A percentile compares a stretch with the other conserved stretches of the same genome.
These are phyloP conservation scores for Lonicera japonica DNA, from an alignment of 129 eudicot genomes.

Conservation along the genomic window DNA sequence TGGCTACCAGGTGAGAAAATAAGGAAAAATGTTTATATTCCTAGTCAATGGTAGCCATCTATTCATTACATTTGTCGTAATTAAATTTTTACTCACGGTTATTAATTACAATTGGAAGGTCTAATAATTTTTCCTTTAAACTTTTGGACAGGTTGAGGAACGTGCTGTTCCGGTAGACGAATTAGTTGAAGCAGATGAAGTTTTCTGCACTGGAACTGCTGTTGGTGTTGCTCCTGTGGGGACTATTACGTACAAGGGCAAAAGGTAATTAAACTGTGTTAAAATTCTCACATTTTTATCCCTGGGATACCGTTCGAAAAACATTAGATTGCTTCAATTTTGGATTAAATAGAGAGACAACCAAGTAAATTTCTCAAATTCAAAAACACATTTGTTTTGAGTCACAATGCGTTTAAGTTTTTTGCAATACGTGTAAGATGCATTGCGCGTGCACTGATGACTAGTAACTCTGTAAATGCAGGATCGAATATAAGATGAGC, in stretches of 20 bases:
- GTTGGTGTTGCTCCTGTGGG: constrained; percentile 81
- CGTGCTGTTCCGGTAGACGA: constrained; percentile 48
- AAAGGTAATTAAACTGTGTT: constrained; percentile 38
- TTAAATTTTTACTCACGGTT: too few species aligned
- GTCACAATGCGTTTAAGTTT: too few species aligned
- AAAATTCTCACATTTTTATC: neutral
- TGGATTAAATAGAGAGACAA: too few species aligned
- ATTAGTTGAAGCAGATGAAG: constrained; percentile 71
- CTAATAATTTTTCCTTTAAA: neutral
- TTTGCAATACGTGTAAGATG: too few species aligned
- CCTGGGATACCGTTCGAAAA: too few species aligned
- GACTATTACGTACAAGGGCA: constrained; percentile 51
- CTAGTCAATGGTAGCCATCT: neutral
- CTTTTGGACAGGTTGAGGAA: constrained; percentile 54
- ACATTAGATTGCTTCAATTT: too few species aligned
- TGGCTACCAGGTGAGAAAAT: constrained; percentile 48
- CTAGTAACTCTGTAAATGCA: constrained; percentile 18
- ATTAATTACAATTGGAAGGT: neutral
- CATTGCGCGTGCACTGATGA: neutral
- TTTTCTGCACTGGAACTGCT: constrained; percentile 86
- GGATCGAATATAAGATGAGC: constrained; percentile 47
- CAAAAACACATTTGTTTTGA: too few species aligned
- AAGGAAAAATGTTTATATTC: too few species aligned
- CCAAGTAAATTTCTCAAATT: too few species aligned
- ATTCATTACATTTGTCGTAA: neutral